Conservation (phyloP, 495 filamentous ascomycete species). For the Mycothermus thermophilus region DNA sequence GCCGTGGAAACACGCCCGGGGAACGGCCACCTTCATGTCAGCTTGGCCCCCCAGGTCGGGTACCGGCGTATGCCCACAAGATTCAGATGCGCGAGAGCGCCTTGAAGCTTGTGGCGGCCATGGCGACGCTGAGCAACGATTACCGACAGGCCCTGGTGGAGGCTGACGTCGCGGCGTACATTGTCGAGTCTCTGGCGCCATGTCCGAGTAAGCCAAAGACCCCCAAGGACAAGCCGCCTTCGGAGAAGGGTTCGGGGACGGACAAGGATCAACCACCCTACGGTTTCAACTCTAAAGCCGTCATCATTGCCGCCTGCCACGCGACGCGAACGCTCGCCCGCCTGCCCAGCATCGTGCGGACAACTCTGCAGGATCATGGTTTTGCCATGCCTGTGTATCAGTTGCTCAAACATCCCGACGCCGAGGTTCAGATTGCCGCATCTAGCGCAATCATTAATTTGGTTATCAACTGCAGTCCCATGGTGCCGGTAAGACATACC, state of each 20-base stretch:
- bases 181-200: slow-evolving; percentile 69
- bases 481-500: slow-evolving; percentile 55
- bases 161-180: slow-evolving; percentile 60
- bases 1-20: slow-evolving; percentile 6
- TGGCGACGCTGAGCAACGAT: slow-evolving; percentile 70
- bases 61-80: slow-evolving; percentile 52
- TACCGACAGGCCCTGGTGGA: slow-evolving; percentile 75
- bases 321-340: slow-evolving; percentile 63
- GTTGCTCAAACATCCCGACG: slow-evolving; percentile 59
- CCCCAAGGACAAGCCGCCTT: slow-evolving; percentile 14
- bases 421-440: slow-evolving; percentile 75
- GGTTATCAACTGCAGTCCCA: slow-evolving; percentile 72
- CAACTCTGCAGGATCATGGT: slow-evolving; percentile 71
- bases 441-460: slow-evolving; percentile 73
- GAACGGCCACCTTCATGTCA: slow-evolving; percentile 18
- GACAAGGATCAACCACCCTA: slow-evolving; percentile 10
- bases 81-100: slow-evolving; percentile 64
- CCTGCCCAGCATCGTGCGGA: slow-evolving; percentile 70
- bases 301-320: slow-evolving; percentile 76
- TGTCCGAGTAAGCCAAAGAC: slow-evolving; percentile 27
- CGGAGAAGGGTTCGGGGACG: slow-evolving; percentile 3
- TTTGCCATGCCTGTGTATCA: slow-evolving; percentile 67
- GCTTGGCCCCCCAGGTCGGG: slow-evolving; percentile 49
- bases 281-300: slow-evolving; percentile 39
- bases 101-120: slow-evolving; percentile 62